phyloP scores from a whole-genome alignment of 176 grass and related monocot species.

The Triticum aestivum region DNA sequence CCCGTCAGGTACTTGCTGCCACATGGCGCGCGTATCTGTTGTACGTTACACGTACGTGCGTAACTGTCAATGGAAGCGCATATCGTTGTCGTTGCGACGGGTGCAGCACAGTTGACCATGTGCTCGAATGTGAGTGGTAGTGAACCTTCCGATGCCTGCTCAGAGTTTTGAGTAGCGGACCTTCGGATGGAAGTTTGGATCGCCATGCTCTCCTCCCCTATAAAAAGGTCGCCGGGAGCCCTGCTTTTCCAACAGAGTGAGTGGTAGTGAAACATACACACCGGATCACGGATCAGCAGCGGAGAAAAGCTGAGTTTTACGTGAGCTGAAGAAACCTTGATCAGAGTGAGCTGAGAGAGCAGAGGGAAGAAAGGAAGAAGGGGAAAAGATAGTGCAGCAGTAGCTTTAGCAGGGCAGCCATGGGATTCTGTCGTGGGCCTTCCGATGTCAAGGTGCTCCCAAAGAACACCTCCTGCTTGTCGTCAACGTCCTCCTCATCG shows the following conservation, averaged over 20 bases:
- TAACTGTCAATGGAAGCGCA: not conserved
- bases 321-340: not conserved
- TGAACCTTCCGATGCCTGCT: not conserved
- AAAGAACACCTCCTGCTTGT: not conserved
- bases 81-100: not conserved
- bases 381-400: not conserved
- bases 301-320: not conserved
- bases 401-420: not conserved
- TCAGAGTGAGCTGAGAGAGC: not conserved
- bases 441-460: conserved; percentile 38
- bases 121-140: not conserved
- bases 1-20: too few relatives aligned
- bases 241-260: not conserved
- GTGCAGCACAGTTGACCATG: not conserved
- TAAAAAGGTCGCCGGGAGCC: not conserved
- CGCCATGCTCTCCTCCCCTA: not conserved
- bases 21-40: too few relatives aligned
- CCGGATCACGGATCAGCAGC: not conserved
- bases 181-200: not conserved
- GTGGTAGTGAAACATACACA: not conserved
- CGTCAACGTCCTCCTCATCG: not conserved
- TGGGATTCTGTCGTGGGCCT: conserved; percentile 31
- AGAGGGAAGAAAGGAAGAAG: not conserved
- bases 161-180: not conserved
- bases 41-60: too few relatives aligned